Conservation (phyloP, 1,284 basidiomycete species). For the Tilletia indica region DNA sequence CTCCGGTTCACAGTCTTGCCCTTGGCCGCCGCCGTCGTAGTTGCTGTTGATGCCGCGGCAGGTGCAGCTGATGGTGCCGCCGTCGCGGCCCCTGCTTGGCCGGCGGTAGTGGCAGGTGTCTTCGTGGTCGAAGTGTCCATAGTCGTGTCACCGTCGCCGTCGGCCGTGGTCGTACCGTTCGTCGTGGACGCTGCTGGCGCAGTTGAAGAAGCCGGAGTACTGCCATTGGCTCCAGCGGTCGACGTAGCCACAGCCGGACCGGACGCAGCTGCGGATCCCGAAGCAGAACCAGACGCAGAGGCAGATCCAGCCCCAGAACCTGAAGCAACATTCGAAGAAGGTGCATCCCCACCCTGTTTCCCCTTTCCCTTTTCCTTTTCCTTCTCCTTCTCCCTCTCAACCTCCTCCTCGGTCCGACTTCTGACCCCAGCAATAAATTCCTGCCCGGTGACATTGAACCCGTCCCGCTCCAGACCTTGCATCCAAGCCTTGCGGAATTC, state of each 20-base stretch:
- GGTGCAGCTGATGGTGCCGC: not conserved
- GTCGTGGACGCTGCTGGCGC: not conserved
- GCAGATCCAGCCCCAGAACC: too few species aligned
- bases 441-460: not conserved
- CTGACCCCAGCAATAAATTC: constrained; percentile 4
- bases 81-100: not conserved
- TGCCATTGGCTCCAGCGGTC: too few species aligned
- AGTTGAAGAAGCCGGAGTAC: too few species aligned
- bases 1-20: not conserved
- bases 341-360: not conserved
- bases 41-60: not conserved
- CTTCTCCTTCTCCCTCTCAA: constrained; percentile 60
- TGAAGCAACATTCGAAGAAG: too few species aligned
- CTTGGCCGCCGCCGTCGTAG: not conserved
- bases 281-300: too few species aligned
- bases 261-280: too few species aligned
- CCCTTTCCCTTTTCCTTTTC: not conserved
- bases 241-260: too few species aligned
- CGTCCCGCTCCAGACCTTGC: constrained; percentile 3
- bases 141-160: not conserved
- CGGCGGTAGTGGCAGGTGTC: too few species aligned
- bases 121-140: not conserved
- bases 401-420: constrained; percentile 12
- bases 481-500: constrained; percentile 69
- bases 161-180: not conserved